Evolutionary conservation across 345 rosid species (phyloP).

Genomic region (Gossypium anomalum): DNA sequence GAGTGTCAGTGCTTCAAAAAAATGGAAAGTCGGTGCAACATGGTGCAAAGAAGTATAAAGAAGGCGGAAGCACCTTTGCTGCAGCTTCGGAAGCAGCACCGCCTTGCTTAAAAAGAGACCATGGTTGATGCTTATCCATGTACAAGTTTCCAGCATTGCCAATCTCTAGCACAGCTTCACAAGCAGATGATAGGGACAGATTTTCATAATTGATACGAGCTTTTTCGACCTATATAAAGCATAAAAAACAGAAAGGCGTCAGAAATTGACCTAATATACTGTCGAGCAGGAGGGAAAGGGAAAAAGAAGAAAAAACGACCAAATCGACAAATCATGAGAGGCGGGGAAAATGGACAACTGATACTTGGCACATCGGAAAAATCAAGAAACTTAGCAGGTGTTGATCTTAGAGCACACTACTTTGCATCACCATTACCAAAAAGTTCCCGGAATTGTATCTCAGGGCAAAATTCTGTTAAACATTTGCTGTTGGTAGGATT

Average conservation of each 20-base stretch:
- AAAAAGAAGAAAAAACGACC: background rate
- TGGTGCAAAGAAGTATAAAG: background rate
- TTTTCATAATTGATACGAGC: slow-evolving; percentile 59
- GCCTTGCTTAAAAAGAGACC: slow-evolving; percentile 90
- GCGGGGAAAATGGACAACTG: background rate
- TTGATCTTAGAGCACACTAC: background rate
- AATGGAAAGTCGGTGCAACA: background rate
- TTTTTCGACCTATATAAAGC: slow-evolving; percentile 49
- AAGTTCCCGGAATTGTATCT: background rate
- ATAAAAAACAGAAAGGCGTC: background rate
- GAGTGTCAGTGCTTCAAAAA: background rate
- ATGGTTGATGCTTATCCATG: slow-evolving; percentile 80
- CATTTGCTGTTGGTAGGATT: background rate
- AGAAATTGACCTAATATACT: background rate
- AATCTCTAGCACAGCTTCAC: slow-evolving; percentile 81
- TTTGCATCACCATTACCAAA: background rate
- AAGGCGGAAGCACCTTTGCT: slow-evolving; percentile 52
- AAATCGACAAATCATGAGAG: background rate
- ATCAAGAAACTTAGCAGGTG: background rate
- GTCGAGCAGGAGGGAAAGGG: background rate
- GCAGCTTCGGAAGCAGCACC: slow-evolving; percentile 77
- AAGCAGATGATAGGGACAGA: slow-evolving; percentile 70
- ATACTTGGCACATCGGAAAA: background rate
- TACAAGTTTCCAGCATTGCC: slow-evolving; percentile 83
- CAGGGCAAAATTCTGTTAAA: background rate